Evolutionary conservation across 2,329 filamentous ascomycete genomes (phyloP).

Genomic region (Neodidymelliopsis sp.): DNA sequence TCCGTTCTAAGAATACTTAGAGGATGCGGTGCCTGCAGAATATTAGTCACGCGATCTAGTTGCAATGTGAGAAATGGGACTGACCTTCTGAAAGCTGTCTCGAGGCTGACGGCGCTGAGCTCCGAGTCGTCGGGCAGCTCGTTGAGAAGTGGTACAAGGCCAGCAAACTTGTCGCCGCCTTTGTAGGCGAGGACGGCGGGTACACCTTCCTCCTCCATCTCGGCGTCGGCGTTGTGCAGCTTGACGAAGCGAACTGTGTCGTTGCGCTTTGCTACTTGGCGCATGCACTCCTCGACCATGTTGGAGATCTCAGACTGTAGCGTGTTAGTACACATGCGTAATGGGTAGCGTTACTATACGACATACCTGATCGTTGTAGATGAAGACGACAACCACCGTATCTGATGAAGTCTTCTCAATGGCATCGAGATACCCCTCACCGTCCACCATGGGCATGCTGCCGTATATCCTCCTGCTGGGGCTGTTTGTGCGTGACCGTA

Average conservation of each 20-base stretch:
- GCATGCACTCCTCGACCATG: constrained; percentile 79
- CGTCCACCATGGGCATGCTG: constrained; percentile 82
- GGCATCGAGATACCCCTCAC: constrained; percentile 90
- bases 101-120: constrained; percentile 61
- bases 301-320: constrained; percentile 77
- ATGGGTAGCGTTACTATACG: neutral
- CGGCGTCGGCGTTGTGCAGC: constrained; percentile 88
- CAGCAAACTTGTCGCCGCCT: constrained; percentile 88
- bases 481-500: constrained; percentile 70
- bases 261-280: constrained; percentile 75
- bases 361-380: constrained; percentile 85
- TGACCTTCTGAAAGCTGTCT: constrained; percentile 62
- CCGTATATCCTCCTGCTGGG: constrained; percentile 82
- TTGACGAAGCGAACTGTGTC: constrained; percentile 84
- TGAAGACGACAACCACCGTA: constrained; percentile 89
- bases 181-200: constrained; percentile 90
- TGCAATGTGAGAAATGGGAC: constrained; percentile 26
- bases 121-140: constrained; percentile 74
- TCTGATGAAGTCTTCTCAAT: constrained; percentile 87
- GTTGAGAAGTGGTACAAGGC: constrained; percentile 84
- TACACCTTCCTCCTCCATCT: constrained; percentile 88
- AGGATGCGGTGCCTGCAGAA: constrained; percentile 40
- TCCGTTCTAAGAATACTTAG: constrained; percentile 14
- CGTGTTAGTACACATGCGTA: constrained; percentile 16
- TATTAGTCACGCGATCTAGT: too few relatives aligned